phyloP scores from a whole-genome alignment of 1,139 yeast species.

The Yamadazyma triangularis region DNA sequence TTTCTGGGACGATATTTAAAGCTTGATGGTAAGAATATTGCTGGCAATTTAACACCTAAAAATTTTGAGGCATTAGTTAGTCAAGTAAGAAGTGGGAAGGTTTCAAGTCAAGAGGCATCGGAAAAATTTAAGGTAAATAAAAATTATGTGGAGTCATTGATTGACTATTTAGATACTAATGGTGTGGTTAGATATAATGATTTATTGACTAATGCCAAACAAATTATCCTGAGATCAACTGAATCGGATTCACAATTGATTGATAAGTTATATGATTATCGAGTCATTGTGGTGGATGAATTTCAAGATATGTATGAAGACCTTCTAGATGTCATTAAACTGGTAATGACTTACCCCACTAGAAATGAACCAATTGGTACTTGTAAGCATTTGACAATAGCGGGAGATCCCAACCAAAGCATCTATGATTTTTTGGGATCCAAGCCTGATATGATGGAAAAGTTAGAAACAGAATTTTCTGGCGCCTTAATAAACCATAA shows the following conservation, averaged over 20 bases:
- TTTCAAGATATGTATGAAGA: conserved; percentile 65
- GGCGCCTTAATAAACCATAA: conserved; percentile 21
- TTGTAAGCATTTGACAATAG: conserved; percentile 53
- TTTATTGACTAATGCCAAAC: conserved; percentile 26
- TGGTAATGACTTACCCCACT: conserved; percentile 31
- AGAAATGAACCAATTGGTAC: conserved; percentile 8
- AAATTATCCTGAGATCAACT: conserved; percentile 16
- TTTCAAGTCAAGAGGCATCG: conserved; percentile 22
- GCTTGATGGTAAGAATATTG: conserved; percentile 18
- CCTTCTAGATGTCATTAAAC: conserved; percentile 42
- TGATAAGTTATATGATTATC: conserved; percentile 21
- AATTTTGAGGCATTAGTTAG: conserved; percentile 29
- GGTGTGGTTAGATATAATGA: conserved; percentile 38
- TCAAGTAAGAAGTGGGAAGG: conserved; percentile 26
- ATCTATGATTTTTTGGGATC: conserved; percentile 66
- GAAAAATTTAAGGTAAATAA: conserved; percentile 18
- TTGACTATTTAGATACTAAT: conserved; percentile 20
- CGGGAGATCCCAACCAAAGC: conserved; percentile 74
- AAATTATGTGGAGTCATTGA: conserved; percentile 16
- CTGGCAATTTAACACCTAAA: conserved; percentile 23
- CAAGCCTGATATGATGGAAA: conserved; percentile 26
- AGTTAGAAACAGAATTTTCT: conserved; percentile 22
- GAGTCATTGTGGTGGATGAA: conserved; percentile 61
- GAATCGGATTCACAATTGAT: conserved; percentile 11
- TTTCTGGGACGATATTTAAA: conserved; percentile 24